Evolutionary conservation across 345 rosid genomes (phyloP), one percentile per base, ranked within the genome.

Genomic region (Camelina hispida): DNA sequence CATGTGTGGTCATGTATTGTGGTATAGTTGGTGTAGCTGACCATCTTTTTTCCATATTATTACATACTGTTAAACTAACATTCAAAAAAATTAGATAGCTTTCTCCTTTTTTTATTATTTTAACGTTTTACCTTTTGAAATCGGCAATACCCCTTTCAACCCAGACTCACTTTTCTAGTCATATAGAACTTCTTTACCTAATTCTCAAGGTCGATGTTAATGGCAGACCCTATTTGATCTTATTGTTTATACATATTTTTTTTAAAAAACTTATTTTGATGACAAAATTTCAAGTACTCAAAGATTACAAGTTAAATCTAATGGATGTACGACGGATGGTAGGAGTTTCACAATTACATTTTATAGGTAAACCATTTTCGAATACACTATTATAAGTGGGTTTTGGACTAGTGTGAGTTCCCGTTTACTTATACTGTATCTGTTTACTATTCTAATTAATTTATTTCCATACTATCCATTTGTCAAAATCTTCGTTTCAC

Each of bases 121-220:
- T 62, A 60, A 52, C 30, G 35, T 75, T 75, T 68, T 51, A 68
- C 38, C 51, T 56, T 66, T 65, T 65, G 51, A 58, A 46, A 57
- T 17, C 34, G 22, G 61, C 54, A 63, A 50, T 22, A 46, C 3
- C 60, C 54, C 35, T 75, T 75, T 59, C 30, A 20, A 40, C 67
- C 67, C 18, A 16, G 44, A 48, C 16, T 74, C 58, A 56, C 17
- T 44, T 43, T 42, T 73, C 57, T 65, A 55, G 40, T 65, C 57
- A 64, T 32, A 46, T 69, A 37, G 72, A 66, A 58, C 42, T 65
- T 66, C 42, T 56, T 48, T 40, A 56, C 59, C 71, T 74, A 32
- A 55, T 65, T 65, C 17, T 65, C n/a, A 18, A 57, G 30, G 38
- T 47, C 43, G 66, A 57, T 37, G 59, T 66, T 47, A 64, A 64